phyloP scores from a whole-genome alignment of 257 asterid species.

The Przewalskia tangutica region DNA sequence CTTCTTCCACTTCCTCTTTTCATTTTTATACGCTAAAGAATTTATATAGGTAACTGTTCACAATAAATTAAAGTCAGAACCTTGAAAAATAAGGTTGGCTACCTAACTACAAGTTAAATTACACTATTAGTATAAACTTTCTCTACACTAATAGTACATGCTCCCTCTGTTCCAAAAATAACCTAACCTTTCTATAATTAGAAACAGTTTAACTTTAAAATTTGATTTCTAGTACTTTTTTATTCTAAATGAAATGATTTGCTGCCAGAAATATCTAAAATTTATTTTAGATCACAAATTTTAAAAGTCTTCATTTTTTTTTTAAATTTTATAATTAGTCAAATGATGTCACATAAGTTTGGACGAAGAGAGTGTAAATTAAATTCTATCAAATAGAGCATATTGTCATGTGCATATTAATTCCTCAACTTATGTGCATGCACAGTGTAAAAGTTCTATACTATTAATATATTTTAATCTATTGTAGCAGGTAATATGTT shows the following conservation, averaged over 20 bases:
- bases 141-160: background rate
- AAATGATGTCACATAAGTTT: too few relatives aligned
- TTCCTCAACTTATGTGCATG: background rate
- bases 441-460: background rate
- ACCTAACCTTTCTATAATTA: too few relatives aligned
- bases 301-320: background rate
- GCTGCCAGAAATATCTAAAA: too few relatives aligned
- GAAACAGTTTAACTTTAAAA: too few relatives aligned
- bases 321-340: too few relatives aligned
- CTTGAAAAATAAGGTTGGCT: background rate
- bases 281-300: background rate
- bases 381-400: too few relatives aligned
- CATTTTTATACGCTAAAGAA: too few relatives aligned
- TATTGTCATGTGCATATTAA: background rate
- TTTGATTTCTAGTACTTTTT: too few relatives aligned
- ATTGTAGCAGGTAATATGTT: background rate
- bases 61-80: too few relatives aligned
- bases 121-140: background rate
- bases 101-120: background rate
- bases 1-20: background rate
- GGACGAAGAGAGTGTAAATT: too few relatives aligned
- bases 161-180: conserved; percentile 4
- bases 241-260: too few relatives aligned
- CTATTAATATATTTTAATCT: background rate
- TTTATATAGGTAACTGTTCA: too few relatives aligned